Evolutionary conservation across 306 rosid genomes (phyloP), one percentile per base, ranked within the genome.

Genomic region (Cicer pinnatifidum): DNA sequence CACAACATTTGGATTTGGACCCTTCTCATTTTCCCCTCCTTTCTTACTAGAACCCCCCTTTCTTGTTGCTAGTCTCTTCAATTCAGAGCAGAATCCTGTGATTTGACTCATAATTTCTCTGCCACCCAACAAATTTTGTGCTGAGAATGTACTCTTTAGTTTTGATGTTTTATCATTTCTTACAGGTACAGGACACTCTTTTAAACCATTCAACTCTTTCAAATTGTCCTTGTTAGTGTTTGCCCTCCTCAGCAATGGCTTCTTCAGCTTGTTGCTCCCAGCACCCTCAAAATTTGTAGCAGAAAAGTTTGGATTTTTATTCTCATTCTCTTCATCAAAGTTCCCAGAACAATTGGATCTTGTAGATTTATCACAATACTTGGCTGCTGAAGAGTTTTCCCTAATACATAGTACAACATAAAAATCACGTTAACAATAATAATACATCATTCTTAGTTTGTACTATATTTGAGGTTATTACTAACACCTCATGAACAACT

Each of bases 101-200:
- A 86, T 75, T 43, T 86, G 87, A 82, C 76, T 86, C 87, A 88
- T 48, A 66, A 88, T 58, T 43, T 84, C 85, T 46, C 75, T 71
- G 2, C 88, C 86, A 38, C 73, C 76, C 38, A 86, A 61, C 74
- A 86, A 69, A 86, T 86, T 82, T 16, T 85, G 81, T 1, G 84
- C 87, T 0, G 90, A 88, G 67, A 84, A 86, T 48, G 88, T 80
- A 35, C 74, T 78, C 84, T 43, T 86, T 6, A 88, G 82, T 75
- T 64, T 56, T 1, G 77, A 38, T 67, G 67, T 89, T 66, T 19
- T 7, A 1, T 51, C 15, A 44, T 67, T 59, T 38, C 65, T 81
- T 0, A n/a, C n/a, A 9, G 45, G 16, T 0, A n/a, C 11, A 8
- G 50, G 16, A 61, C 71, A 60, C 57, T 81, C 87, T 45, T 9